These are phyloP conservation scores for Glycine tomentella DNA, from an alignment of 306 rosid species.

Conservation along the genomic window DNA sequence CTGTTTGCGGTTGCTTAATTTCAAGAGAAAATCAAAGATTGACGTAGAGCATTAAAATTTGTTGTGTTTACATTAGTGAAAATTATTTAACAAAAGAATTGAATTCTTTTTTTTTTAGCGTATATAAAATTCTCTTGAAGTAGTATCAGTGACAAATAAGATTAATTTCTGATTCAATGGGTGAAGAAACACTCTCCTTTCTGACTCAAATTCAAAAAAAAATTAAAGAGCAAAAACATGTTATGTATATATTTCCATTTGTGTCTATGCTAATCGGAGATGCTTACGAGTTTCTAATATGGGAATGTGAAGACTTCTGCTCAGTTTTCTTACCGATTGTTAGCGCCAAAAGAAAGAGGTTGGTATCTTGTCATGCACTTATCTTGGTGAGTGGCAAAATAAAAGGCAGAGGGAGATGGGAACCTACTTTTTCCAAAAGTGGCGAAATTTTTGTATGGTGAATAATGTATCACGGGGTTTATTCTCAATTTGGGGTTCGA, in stretches of 20 bases:
- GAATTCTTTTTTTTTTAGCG: too few relatives aligned
- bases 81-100: too few relatives aligned
- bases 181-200: too few relatives aligned
- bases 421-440: slow-evolving; percentile 50
- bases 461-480: slow-evolving; percentile 19
- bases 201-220: too few relatives aligned
- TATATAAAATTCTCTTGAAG: too few relatives aligned
- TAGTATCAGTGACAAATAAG: too few relatives aligned
- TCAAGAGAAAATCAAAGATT: too few relatives aligned
- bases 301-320: slow-evolving; percentile 51
- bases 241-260: slow-evolving; percentile 18
- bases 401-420: slow-evolving; percentile 37
- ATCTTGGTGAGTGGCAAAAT: slow-evolving; percentile 4
- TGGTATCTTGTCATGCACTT: slow-evolving; percentile 52
- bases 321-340: slow-evolving; percentile 43
- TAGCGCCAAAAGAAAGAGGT: slow-evolving; percentile 44
- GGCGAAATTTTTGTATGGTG: slow-evolving; percentile 36
- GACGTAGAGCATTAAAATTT: too few relatives aligned
- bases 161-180: too few relatives aligned
- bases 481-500: slow-evolving; percentile 38
- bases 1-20: background rate
- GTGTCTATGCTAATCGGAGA: slow-evolving; percentile 37
- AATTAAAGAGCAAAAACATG: slow-evolving; percentile 5
- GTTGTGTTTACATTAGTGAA: too few relatives aligned
- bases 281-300: slow-evolving; percentile 54